Percentiles rank a stretch among this genome's conserved stretches.
Evolutionary conservation across 805 yeast genomes (phyloP).

Genomic region (Ogataea pilisensis): DNA sequence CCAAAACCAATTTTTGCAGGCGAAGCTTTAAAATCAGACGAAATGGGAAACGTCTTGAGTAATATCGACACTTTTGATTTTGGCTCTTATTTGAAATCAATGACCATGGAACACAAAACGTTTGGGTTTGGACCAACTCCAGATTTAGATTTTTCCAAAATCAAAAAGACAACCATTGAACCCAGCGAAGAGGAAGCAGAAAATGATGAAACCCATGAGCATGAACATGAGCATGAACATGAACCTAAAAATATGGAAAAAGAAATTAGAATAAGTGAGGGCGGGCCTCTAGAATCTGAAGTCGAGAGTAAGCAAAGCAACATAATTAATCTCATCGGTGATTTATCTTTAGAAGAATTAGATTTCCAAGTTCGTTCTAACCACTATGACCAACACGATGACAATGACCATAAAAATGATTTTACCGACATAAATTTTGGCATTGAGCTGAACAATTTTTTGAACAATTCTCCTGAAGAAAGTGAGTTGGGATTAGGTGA

Average conservation of each 20-base stretch:
- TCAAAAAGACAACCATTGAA: slow-evolving; percentile 18
- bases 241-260: background rate
- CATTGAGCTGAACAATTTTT: slow-evolving; percentile 17
- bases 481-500: slow-evolving; percentile 16
- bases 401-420: slow-evolving; percentile 13
- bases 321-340: slow-evolving; percentile 27
- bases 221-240: slow-evolving; percentile 9
- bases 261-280: background rate
- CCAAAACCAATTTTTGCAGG: background rate
- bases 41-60: background rate
- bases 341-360: slow-evolving; percentile 30
- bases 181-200: slow-evolving; percentile 4
- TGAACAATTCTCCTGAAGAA: slow-evolving; percentile 14
- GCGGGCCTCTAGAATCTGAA: background rate
- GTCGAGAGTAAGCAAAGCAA: slow-evolving; percentile 2
- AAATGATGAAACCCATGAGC: slow-evolving; percentile 2
- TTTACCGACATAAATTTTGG: slow-evolving; percentile 19
- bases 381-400: slow-evolving; percentile 11
- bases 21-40: background rate
- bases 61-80: slow-evolving; percentile 22
- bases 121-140: slow-evolving; percentile 8
- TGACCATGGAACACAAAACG: slow-evolving; percentile 11
- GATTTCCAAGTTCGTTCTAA: slow-evolving; percentile 34
- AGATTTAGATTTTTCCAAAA: slow-evolving; percentile 23
- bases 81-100: slow-evolving; percentile 22